phyloP scores from a whole-genome alignment of 2,329 filamentous ascomycete species.

The Saccharata proteae region DNA sequence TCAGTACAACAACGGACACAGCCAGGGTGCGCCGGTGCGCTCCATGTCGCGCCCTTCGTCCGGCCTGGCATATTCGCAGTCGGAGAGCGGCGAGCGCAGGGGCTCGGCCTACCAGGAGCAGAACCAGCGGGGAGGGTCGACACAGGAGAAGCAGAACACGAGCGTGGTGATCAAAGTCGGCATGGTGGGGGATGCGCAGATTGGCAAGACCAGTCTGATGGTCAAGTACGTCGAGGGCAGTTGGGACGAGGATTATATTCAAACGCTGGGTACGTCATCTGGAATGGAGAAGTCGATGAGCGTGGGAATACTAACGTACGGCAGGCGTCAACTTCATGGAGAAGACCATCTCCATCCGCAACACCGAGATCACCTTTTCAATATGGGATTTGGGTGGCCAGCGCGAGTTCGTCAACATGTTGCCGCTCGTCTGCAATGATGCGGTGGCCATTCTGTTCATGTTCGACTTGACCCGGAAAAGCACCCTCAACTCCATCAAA shows the following conservation, averaged over 20 bases:
- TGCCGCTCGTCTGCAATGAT: constrained; percentile 98
- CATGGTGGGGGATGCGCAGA: constrained; percentile 98
- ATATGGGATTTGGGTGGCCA: constrained; percentile 98
- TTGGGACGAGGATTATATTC: constrained; percentile 99
- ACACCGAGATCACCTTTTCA: constrained; percentile 98
- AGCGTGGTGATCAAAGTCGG: constrained; percentile 97
- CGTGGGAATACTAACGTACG: constrained; percentile 10
- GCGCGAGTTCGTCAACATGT: constrained; percentile 98
- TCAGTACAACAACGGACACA: constrained; percentile 16
- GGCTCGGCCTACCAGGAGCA: constrained; percentile 35
- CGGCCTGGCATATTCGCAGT: constrained; percentile 36
- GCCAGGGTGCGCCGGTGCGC: constrained; percentile 18
- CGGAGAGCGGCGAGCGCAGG: constrained; percentile 25
- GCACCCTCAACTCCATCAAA: constrained; percentile 97
- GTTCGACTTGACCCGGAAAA: constrained; percentile 97
- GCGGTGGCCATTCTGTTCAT: constrained; percentile 98
- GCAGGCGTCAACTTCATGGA: constrained; percentile 99
- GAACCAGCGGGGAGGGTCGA: constrained; percentile 28
- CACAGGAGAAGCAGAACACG: constrained; percentile 35
- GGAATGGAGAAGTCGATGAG: background rate
- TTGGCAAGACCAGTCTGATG: constrained; percentile 98
- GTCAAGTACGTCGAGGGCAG: constrained; percentile 99
- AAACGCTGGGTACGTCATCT: constrained; percentile 62
- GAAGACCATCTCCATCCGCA: constrained; percentile 98
- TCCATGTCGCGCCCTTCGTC: constrained; percentile 36